These are phyloP conservation scores for Moesziomyces aphidis DNA, from an alignment of 1,284 basidiomycete species.

Conservation along the genomic window DNA sequence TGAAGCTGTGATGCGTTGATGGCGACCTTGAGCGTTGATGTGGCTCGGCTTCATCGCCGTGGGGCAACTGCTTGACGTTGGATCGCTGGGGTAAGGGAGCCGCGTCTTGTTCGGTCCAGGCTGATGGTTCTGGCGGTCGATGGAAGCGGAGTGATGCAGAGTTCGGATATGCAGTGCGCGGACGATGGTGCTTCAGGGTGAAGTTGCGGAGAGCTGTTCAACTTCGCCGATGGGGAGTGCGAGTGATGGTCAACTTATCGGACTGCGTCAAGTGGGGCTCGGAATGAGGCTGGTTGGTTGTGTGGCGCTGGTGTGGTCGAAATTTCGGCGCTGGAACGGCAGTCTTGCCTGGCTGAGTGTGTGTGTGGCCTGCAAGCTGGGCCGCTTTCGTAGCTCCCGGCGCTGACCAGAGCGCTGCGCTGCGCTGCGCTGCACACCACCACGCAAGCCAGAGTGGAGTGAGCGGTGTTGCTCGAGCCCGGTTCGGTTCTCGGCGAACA, in stretches of 20 bases:
- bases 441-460: neutral
- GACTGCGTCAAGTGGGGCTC: neutral
- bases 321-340: neutral
- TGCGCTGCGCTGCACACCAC: neutral
- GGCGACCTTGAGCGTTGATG: neutral
- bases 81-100: too few relatives aligned
- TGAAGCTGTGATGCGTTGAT: too few relatives aligned
- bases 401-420: neutral
- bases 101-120: neutral
- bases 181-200: neutral
- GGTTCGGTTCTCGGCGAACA: constrained; percentile 3
- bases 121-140: neutral
- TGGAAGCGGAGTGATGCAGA: too few relatives aligned
- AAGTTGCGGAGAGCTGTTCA: neutral
- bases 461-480: constrained; percentile 7
- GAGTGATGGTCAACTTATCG: neutral
- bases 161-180: neutral
- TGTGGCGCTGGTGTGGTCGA: constrained; percentile 8
- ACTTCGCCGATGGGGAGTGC: neutral
- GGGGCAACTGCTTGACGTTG: neutral
- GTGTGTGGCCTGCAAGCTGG: neutral
- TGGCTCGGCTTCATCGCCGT: neutral
- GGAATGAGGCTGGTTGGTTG: neutral
- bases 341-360: neutral
- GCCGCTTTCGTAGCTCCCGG: too few relatives aligned